Evolutionary conservation across 176 grass and related monocot species (phyloP).

Genomic region (Coix lacrymajobi): DNA sequence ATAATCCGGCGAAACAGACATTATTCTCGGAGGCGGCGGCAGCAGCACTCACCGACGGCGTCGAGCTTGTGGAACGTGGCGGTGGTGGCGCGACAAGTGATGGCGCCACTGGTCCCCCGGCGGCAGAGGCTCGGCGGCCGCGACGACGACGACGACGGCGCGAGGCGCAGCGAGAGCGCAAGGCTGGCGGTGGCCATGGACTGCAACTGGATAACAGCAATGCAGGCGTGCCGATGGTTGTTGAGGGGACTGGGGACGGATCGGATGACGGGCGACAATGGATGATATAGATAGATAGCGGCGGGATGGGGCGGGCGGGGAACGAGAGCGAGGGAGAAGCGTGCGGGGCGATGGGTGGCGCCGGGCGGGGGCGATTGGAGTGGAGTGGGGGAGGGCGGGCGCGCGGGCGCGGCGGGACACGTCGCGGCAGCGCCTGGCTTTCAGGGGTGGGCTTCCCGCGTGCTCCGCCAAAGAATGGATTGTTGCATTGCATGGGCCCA

Average conservation of each 20-base stretch:
- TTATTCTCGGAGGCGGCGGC: neutral
- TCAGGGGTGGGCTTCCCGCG: neutral
- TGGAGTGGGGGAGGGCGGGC: neutral
- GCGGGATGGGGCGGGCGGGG: neutral
- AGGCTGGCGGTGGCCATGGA: constrained; percentile 20
- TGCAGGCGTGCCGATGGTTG: neutral
- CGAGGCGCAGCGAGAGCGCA: constrained; percentile 26
- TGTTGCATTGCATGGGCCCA: too few relatives aligned
- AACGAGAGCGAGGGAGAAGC: neutral
- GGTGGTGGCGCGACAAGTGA: constrained; percentile 13
- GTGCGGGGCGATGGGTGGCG: too few relatives aligned
- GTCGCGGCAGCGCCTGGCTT: neutral
- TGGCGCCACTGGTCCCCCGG: neutral
- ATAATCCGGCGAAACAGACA: neutral
- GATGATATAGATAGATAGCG: neutral
- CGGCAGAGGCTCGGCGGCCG: neutral
- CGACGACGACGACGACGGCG: constrained; percentile 17
- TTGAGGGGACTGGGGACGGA: neutral
- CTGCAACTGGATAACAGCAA: neutral
- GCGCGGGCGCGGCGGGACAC: too few relatives aligned
- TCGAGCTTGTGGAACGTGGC: constrained; percentile 39
- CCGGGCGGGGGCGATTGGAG: neutral
- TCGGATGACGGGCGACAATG: too few relatives aligned
- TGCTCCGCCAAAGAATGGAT: neutral
- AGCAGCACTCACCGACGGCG: constrained; percentile 41